Conservation (phyloP, 2,329 filamentous ascomycete genomes). For the Acrodontium crateriforme region DNA sequence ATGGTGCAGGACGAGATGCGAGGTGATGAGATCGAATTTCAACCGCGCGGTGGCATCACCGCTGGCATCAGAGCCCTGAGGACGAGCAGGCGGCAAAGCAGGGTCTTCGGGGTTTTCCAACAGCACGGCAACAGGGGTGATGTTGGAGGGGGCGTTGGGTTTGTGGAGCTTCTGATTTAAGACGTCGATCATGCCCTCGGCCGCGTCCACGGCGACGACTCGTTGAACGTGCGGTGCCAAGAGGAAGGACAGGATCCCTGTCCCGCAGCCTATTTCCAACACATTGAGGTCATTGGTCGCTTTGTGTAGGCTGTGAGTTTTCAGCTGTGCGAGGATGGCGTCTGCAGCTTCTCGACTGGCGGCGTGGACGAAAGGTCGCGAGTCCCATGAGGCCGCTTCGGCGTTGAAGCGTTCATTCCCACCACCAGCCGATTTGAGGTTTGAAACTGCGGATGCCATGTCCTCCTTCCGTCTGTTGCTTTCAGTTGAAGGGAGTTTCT, state of each 20-base stretch:
- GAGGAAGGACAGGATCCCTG: slow-evolving; percentile 13
- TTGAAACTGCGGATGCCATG: slow-evolving; percentile 15
- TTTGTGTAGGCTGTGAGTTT: too few relatives aligned
- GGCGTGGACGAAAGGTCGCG: slow-evolving; percentile 13
- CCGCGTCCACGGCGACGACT: slow-evolving; percentile 14
- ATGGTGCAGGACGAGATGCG: slow-evolving; percentile 15
- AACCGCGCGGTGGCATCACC: too few relatives aligned
- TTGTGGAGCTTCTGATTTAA: slow-evolving; percentile 10
- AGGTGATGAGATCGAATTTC: slow-evolving; percentile 15
- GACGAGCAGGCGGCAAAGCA: slow-evolving; percentile 6
- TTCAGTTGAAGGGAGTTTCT: too few relatives aligned
- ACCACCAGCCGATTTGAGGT: slow-evolving; percentile 5
- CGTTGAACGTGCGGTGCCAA: slow-evolving; percentile 8
- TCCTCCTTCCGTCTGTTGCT: too few relatives aligned
- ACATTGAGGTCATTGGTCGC: slow-evolving; percentile 3
- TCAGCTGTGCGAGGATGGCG: slow-evolving; percentile 7
- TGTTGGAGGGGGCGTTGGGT: slow-evolving; percentile 9
- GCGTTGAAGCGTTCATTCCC: slow-evolving; percentile 14
- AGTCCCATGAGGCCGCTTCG: slow-evolving; percentile 14
- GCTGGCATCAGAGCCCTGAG: slow-evolving; percentile 2
- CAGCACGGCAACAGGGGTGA: slow-evolving; percentile 11
- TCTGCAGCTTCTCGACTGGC: slow-evolving; percentile 9
- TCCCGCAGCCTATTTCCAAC: slow-evolving; percentile 15
- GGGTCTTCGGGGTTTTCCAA: slow-evolving; percentile 13
- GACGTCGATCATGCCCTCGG: slow-evolving; percentile 16